phyloP scores from a whole-genome alignment of 331 rosid genomes.

The Saraca asoca region DNA sequence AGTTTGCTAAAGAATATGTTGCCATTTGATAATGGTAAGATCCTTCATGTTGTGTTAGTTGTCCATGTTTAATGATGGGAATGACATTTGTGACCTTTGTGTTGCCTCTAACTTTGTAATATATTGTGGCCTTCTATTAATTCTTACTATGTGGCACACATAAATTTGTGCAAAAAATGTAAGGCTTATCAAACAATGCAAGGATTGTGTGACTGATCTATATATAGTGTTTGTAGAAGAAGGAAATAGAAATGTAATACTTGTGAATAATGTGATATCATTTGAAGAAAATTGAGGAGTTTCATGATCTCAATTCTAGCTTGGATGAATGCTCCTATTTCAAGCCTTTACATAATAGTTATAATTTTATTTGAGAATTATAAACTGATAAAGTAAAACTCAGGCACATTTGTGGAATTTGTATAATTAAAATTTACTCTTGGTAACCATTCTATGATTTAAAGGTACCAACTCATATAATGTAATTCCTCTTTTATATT shows the following conservation, averaged over 20 bases:
- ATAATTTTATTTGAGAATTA: too few species aligned
- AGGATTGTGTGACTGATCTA: background rate
- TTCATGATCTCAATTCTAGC: too few species aligned
- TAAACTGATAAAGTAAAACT: too few species aligned
- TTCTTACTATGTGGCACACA: background rate
- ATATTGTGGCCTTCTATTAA: background rate
- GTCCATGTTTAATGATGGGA: slow-evolving; percentile 24
- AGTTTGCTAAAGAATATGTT: slow-evolving; percentile 71
- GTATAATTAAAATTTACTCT: too few species aligned
- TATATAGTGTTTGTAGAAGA: background rate
- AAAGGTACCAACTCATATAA: too few species aligned
- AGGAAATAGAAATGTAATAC: background rate
- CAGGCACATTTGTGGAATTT: too few species aligned
- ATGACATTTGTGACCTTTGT: slow-evolving; percentile 26
- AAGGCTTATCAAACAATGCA: background rate
- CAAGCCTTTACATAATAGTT: too few species aligned
- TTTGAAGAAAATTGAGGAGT: too few species aligned
- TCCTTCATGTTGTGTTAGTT: slow-evolving; percentile 77
- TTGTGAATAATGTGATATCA: background rate
- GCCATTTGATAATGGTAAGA: slow-evolving; percentile 68
- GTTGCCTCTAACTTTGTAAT: background rate
- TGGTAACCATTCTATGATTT: too few species aligned
- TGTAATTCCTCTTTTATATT: background rate
- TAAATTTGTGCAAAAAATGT: background rate
- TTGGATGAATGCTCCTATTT: too few species aligned